Conservation (phyloP, 2,329 filamentous ascomycete genomes). For the Bipolaris sorokiniana region DNA sequence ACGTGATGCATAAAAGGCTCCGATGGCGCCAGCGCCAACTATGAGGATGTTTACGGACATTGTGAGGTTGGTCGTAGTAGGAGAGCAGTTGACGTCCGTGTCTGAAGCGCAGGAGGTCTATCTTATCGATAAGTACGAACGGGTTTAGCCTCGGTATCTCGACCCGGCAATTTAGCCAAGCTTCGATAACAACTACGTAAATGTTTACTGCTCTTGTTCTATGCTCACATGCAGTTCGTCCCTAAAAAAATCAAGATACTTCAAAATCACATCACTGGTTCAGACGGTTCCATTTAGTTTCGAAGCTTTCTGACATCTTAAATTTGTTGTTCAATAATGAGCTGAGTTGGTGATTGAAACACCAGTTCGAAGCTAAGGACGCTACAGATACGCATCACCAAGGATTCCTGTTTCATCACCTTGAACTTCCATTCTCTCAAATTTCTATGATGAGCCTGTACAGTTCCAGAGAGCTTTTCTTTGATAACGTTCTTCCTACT, state of each 20-base stretch:
- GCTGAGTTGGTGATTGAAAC: too few relatives aligned
- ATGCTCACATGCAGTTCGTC: not conserved
- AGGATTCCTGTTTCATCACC: too few relatives aligned
- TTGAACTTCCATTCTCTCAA: not conserved
- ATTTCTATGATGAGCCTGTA: not conserved
- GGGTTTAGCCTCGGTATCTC: constrained; percentile 22
- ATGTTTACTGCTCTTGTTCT: too few relatives aligned
- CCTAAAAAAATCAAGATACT: too few relatives aligned
- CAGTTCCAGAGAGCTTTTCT: not conserved
- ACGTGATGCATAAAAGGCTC: constrained; percentile 74
- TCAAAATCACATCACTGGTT: too few relatives aligned
- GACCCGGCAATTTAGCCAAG: not conserved
- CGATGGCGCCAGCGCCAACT: constrained; percentile 73
- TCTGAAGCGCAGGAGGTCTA: constrained; percentile 3
- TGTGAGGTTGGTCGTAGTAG: not conserved
- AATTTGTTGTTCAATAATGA: too few relatives aligned
- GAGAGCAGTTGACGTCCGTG: constrained; percentile 4
- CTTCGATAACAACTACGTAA: not conserved
- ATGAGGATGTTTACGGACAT: constrained; percentile 65
- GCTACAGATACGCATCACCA: too few relatives aligned
- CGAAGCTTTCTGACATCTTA: too few relatives aligned
- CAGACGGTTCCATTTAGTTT: too few relatives aligned
- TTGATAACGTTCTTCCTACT: not conserved
- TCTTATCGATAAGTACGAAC: constrained; percentile 3
- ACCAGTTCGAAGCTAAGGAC: too few relatives aligned